Evolutionary conservation across 805 yeast genomes (phyloP).

Genomic region (Ogataea wickerhamii): DNA sequence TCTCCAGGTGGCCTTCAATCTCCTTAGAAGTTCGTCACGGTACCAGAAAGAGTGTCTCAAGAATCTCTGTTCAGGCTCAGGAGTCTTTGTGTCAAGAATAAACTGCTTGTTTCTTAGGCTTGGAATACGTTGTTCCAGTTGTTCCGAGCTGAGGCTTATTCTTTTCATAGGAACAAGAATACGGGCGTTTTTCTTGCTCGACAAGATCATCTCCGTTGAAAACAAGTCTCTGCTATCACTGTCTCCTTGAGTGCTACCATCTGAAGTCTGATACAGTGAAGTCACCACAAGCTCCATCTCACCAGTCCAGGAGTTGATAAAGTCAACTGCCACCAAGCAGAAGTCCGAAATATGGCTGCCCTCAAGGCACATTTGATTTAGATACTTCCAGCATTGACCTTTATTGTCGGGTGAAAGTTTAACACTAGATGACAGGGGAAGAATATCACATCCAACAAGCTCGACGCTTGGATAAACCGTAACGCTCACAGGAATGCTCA

Average conservation of each 20-base stretch:
- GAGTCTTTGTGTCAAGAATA: conserved; percentile 51
- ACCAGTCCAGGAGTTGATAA: conserved; percentile 78
- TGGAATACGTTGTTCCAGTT: conserved; percentile 58
- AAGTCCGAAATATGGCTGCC: conserved; percentile 45
- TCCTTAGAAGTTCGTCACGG: conserved; percentile 57
- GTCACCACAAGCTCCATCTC: conserved; percentile 36
- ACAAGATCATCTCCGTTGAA: conserved; percentile 15
- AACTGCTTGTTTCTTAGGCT: conserved; percentile 68
- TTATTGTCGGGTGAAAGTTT: conserved; percentile 24
- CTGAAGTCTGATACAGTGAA: conserved; percentile 22
- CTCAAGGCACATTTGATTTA: conserved; percentile 28
- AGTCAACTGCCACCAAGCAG: conserved; percentile 66
- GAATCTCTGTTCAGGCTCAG: conserved; percentile 52
- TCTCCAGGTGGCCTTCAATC: conserved; percentile 66
- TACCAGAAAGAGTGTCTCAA: conserved; percentile 79
- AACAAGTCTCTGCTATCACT: conserved; percentile 17
- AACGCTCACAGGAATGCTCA: conserved; percentile 65
- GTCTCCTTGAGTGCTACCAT: conserved; percentile 17
- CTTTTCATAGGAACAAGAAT: conserved; percentile 68
- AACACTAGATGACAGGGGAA: conserved; percentile 46
- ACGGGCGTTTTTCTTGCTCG: conserved; percentile 39
- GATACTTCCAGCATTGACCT: conserved; percentile 31
- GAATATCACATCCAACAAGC: conserved; percentile 68
- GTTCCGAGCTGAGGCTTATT: conserved; percentile 40
- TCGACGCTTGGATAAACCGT: conserved; percentile 74